Evolutionary conservation across 192 early-diverging fungal genomes (phyloP), one percentile per base, ranked within the genome.

Genomic region (Dissophora globulifera): DNA sequence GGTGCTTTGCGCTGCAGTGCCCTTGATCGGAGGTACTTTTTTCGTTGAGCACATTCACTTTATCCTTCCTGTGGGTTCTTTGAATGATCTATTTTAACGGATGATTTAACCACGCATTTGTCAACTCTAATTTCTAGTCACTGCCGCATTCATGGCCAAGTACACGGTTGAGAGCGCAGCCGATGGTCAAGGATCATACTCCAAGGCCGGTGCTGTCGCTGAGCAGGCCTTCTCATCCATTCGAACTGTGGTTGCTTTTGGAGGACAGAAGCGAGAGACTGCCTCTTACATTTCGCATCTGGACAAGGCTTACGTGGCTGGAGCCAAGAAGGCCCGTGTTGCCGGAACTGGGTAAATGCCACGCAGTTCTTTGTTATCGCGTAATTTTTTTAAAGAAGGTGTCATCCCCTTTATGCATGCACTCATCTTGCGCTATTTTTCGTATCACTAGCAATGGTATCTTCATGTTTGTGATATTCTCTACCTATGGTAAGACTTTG

Each of bases 161-260:
- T 69, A 59, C 41, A 43, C 41, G 1, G 50, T 52, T 30, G 66
- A 69, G 50, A 69, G 57, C 40, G 48, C 66, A 0, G 51, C 80
- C 0, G 68, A 78, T 9, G 84, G 84, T 0, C 85, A 88, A 69
- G 82, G 85, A 52, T 84, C 90, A 15, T 96, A 96, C 69, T 93
- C 91, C 7, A 85, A 79, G 30, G 96, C 96, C 0, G 95, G 94
- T 32, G 88, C 87, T n/a, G 88, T 99, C 27, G 97, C 94, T 2
- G 89, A 94, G 80, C 92, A 99, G 74, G 94, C 90, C 0, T 75
- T 99, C 20, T 82, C 89, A 19, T 86, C 89, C 29, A 93, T 98
- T 50, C 85, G 93, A 46, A 99, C 96, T 2, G 94, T 99, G n/a
- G 86, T 86, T 43, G 86, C 96, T 11, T 98, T 98, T 81, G 88